phyloP scores from a whole-genome alignment of 2,329 filamentous ascomycete genomes.

The Rhexocercosporidium sp. region DNA sequence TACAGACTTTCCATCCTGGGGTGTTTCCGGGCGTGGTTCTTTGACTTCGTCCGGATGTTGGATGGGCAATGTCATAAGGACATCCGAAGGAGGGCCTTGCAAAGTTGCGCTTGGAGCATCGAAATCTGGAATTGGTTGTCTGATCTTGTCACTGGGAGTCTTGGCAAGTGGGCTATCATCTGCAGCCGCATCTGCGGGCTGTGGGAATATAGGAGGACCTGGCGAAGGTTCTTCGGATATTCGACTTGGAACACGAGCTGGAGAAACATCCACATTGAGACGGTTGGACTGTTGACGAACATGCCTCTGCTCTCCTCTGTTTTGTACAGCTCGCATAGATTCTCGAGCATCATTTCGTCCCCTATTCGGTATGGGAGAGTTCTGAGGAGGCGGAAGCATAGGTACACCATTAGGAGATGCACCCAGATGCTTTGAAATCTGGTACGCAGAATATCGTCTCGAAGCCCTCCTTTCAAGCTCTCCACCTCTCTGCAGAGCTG shows the following conservation, averaged over 20 bases:
- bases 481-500: conserved; percentile 87
- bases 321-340: conserved; percentile 76
- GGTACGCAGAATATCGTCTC: conserved; percentile 91
- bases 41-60: conserved; percentile 18
- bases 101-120: conserved; percentile 59
- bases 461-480: conserved; percentile 93
- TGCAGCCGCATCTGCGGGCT: conserved; percentile 44
- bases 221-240: conserved; percentile 61
- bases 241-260: conserved; percentile 61
- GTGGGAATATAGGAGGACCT: conserved; percentile 40
- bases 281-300: conserved; percentile 49
- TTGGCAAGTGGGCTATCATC: conserved; percentile 45
- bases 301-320: conserved; percentile 59
- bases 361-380: conserved; percentile 82
- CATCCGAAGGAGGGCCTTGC: conserved; percentile 60
- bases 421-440: conserved; percentile 93
- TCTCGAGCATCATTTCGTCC: conserved; percentile 79
- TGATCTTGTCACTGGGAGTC: conserved; percentile 68
- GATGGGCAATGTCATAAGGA: conserved; percentile 41
- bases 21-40: conserved; percentile 28
- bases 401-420: conserved; percentile 81
- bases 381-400: conserved; percentile 83
- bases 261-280: conserved; percentile 62
- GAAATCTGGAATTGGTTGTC: conserved; percentile 32
- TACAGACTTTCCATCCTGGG: conserved; percentile 19